Conservation (phyloP, 371 early-diverging fungal species). For the Dinochytrium kinnereticum region DNA sequence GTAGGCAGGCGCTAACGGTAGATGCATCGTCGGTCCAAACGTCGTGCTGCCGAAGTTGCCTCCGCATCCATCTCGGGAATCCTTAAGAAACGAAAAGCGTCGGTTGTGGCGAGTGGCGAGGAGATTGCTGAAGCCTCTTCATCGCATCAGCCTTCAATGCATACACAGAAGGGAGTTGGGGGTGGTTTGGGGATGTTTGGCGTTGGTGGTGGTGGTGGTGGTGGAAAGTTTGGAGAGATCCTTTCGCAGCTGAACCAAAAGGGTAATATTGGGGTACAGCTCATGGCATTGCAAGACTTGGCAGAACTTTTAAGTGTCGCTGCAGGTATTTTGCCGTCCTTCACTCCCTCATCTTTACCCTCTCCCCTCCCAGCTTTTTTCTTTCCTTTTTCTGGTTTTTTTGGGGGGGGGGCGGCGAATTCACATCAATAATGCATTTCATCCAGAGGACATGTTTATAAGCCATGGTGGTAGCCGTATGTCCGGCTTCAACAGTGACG, state of each 20-base stretch:
- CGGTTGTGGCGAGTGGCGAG: background rate
- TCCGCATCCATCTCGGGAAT: background rate
- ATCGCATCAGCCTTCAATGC: background rate
- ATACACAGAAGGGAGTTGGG: background rate
- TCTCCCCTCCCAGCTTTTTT: too few relatives aligned
- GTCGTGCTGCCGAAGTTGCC: background rate
- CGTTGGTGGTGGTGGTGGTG: background rate
- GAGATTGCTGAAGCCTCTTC: background rate
- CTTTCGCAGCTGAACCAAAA: constrained; percentile 31
- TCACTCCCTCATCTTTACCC: too few relatives aligned
- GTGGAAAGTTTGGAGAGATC: constrained; percentile 28
- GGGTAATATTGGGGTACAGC: constrained; percentile 38
- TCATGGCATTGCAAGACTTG: constrained; percentile 53
- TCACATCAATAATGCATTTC: background rate
- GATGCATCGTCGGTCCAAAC: too few relatives aligned
- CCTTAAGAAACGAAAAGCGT: background rate
- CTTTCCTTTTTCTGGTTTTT: constrained; percentile 16
- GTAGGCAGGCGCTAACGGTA: too few relatives aligned
- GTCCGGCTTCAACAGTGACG: constrained; percentile 48
- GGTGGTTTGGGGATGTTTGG: background rate
- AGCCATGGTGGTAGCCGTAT: constrained; percentile 41
- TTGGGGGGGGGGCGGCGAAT: too few relatives aligned
- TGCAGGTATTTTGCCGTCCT: constrained; percentile 38
- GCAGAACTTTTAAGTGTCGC: constrained; percentile 50
- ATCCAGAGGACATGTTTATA: constrained; percentile 51